Conservation (phyloP, 2,329 filamentous ascomycete species). For the Aspergillus pseudonomiae region DNA sequence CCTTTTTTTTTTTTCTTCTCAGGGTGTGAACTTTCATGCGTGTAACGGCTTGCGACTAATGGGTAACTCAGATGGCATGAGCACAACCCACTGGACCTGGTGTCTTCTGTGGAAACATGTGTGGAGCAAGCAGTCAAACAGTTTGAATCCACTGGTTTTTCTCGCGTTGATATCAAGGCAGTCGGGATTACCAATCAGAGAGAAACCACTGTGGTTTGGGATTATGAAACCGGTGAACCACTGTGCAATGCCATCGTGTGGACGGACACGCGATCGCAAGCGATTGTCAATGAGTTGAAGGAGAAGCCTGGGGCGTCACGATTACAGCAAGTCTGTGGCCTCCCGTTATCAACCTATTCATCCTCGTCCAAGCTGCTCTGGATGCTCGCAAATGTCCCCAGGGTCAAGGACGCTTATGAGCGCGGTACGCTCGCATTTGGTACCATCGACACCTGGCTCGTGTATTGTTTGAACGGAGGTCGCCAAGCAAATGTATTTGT, state of each 20-base stretch:
- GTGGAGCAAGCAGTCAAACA: slow-evolving; percentile 72
- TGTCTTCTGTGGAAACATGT: slow-evolving; percentile 74
- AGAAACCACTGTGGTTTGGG: slow-evolving; percentile 86
- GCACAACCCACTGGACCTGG: slow-evolving; percentile 76
- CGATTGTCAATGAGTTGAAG: slow-evolving; percentile 76
- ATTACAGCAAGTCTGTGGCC: slow-evolving; percentile 71
- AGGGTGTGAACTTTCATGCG: background rate
- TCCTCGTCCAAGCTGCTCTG: slow-evolving; percentile 83
- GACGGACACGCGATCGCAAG: slow-evolving; percentile 80
- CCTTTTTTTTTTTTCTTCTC: background rate
- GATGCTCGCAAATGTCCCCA: slow-evolving; percentile 73
- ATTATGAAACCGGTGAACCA: slow-evolving; percentile 75
- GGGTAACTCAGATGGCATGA: slow-evolving; percentile 73
- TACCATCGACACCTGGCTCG: slow-evolving; percentile 84
- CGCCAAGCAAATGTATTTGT: slow-evolving; percentile 70
- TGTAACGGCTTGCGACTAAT: background rate
- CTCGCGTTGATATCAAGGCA: slow-evolving; percentile 66
- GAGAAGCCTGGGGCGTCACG: slow-evolving; percentile 64
- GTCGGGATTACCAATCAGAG: slow-evolving; percentile 89
- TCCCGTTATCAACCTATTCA: slow-evolving; percentile 85
- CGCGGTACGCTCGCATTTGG: slow-evolving; percentile 77
- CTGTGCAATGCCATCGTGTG: slow-evolving; percentile 85
- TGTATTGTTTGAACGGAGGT: slow-evolving; percentile 78
- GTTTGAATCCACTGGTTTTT: slow-evolving; percentile 69
- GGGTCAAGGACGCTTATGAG: slow-evolving; percentile 73